Evolutionary conservation across 306 rosid species (phyloP), one percentile per base, ranked within the genome.

Genomic region (Medicago ruthenica): DNA sequence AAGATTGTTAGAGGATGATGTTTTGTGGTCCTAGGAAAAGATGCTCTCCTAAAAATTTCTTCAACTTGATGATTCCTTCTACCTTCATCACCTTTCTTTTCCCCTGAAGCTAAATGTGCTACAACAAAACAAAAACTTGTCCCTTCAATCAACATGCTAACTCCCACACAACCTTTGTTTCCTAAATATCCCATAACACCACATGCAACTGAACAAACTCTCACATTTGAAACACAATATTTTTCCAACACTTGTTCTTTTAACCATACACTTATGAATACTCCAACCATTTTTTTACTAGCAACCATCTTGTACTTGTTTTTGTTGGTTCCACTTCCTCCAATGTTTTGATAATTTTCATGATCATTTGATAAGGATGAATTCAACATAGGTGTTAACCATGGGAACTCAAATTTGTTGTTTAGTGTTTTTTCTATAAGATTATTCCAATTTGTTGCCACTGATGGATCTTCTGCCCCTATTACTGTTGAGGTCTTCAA

Each of bases 161-260:
- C 97, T 6, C 96, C 91, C 62, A 95, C 91, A 1, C 92, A 83
- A 8, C 99, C 99, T 86, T 95, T 92, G 85, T 95, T 95, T 48
- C 99, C 99, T 71, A 95, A 86, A 53, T 47, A 92, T n/a, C 97
- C 99, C 99, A 95, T 92, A 75, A 92, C 89, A 53, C 99, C 99
- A 71, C 99, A 95, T 5, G 96, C 97, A 83, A 95, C 97, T 0
- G 93, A 89, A 42, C 91, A 82, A 17, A 95, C 97, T 48, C 87
- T 95, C 68, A 90, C 97, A 62, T 90, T 81, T 20, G 97, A 89
- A 15, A 95, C 76, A 76, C 85, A 18, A 44, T 82, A 76, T 81
- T 86, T 95, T 3, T 81, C 80, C 31, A 85, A 63, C 77, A 92
- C 62, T 62, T 90, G 89, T 70, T 76, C 82, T 71, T 64, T 92